Conservation (phyloP, 257 asterid genomes). For the Solanum microdontum region DNA sequence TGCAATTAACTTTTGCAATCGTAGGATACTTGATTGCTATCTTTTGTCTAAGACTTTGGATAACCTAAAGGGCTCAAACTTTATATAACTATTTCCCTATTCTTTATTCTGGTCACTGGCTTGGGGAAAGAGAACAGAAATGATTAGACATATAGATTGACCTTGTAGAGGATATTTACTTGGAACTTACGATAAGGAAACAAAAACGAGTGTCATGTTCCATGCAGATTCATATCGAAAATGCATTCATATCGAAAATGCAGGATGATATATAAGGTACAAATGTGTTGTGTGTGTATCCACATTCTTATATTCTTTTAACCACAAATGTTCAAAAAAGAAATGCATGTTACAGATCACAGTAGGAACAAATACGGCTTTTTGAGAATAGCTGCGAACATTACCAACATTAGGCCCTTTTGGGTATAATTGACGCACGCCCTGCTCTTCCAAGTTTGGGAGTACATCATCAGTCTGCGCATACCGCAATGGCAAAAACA, state of each 20-base stretch:
- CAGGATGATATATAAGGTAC: not conserved
- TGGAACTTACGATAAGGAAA: not conserved
- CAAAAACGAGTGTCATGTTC: not conserved
- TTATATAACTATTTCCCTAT: not conserved
- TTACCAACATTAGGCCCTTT: slow-evolving; percentile 78
- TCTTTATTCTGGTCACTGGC: not conserved
- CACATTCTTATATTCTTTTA: not conserved
- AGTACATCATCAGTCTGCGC: slow-evolving; percentile 84
- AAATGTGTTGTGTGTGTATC: not conserved
- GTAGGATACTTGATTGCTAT: not conserved
- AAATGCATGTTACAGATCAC: not conserved
- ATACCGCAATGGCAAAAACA: not conserved
- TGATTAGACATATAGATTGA: not conserved
- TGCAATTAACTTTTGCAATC: not conserved
- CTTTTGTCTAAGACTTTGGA: not conserved
- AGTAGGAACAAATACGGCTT: not conserved
- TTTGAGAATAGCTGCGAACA: not conserved
- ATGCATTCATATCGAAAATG: not conserved
- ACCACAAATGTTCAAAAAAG: not conserved
- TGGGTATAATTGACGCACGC: slow-evolving; percentile 87
- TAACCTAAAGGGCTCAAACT: not conserved
- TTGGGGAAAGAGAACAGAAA: not conserved
- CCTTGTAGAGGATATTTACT: not conserved
- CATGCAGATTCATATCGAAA: not conserved
- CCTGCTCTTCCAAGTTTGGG: slow-evolving; percentile 93